phyloP scores from a whole-genome alignment of 805 yeast species.

The Ogataea nonfermentans region DNA sequence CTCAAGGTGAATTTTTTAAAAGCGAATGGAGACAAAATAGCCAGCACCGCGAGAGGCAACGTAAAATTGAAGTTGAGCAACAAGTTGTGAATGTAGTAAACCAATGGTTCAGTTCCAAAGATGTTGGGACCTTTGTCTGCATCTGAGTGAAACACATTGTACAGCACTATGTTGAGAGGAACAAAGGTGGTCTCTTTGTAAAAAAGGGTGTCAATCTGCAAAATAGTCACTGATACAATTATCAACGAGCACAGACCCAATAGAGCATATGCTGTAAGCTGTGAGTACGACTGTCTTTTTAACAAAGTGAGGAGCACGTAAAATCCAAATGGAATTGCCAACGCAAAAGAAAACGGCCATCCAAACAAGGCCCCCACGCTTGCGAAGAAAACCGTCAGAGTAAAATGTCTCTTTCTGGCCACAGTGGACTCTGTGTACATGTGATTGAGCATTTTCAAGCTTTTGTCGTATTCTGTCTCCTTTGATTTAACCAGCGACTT shows the following conservation, averaged over 20 bases:
- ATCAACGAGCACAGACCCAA: constrained; percentile 20
- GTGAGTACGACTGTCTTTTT: constrained; percentile 4
- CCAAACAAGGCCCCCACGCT: constrained; percentile 77
- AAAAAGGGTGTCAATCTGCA: constrained; percentile 54
- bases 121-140: constrained; percentile 83
- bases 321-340: constrained; percentile 58
- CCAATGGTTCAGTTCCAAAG: constrained; percentile 81
- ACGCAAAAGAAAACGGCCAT: constrained; percentile 82
- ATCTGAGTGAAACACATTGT: constrained; percentile 70
- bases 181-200: constrained; percentile 65
- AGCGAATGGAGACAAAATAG: constrained; percentile 34
- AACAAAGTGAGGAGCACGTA: constrained; percentile 30
- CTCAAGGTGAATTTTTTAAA: constrained; percentile 11
- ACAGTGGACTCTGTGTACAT: constrained; percentile 18
- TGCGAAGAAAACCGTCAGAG: constrained; percentile 41
- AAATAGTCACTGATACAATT: constrained; percentile 20
- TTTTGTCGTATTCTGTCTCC: constrained; percentile 18
- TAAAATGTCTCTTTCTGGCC: constrained; percentile 24
- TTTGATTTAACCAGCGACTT: constrained; percentile 12
- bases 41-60: constrained; percentile 41
- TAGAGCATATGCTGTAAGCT: constrained; percentile 14
- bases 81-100: constrained; percentile 68
- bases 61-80: constrained; percentile 70
- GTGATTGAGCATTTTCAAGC: constrained; percentile 17
- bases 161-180: constrained; percentile 77